phyloP scores from a whole-genome alignment of 768 basidiomycete species.

The Tulasnella sp. region DNA sequence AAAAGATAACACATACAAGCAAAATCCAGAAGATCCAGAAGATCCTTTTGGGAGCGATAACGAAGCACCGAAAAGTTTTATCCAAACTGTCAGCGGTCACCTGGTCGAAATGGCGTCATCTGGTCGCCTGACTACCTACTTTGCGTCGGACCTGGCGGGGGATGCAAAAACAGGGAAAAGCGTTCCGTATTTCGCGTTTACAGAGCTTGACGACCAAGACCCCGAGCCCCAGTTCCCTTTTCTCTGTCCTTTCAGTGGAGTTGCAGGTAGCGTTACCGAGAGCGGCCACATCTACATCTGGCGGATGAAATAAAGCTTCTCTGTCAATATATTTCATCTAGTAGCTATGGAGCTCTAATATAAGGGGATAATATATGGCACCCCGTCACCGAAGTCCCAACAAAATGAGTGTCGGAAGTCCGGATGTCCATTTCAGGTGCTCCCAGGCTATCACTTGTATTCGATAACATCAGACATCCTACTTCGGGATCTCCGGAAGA shows the following conservation, averaged over 20 bases:
- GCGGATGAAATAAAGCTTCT: background rate
- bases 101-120: background rate
- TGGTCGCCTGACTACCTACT: background rate
- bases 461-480: no score
- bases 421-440: no score
- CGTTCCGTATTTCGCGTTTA: background rate
- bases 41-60: background rate
- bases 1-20: background rate
- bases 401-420: background rate
- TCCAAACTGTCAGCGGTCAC: background rate
- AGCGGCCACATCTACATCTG: background rate
- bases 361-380: background rate
- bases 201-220: background rate
- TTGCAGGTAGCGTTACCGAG: background rate
- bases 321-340: background rate
- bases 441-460: no score
- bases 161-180: background rate
- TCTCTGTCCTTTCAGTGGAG: background rate
- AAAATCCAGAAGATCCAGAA: background rate
- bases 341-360: background rate
- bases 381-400: background rate
- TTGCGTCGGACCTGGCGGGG: background rate
- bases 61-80: background rate
- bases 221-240: background rate
- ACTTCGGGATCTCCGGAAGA: no score